Evolutionary conservation across 352 stramenopile genomes (phyloP).

Genomic region (Pythium brachiatum): DNA sequence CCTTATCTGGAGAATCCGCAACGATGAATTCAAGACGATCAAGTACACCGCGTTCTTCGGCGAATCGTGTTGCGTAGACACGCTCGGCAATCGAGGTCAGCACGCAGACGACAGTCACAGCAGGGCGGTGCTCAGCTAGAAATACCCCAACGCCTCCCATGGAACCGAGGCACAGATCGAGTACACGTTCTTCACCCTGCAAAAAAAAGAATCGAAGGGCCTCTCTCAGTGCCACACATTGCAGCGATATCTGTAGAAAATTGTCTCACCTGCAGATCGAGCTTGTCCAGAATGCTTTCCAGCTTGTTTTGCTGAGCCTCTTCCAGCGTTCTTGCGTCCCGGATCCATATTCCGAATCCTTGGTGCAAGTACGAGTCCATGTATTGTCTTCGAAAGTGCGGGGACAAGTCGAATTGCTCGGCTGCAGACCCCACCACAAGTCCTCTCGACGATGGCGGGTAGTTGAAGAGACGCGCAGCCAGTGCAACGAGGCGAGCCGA

Average conservation of each 20-base stretch:
- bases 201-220: too few relatives aligned
- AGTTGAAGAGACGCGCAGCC: constrained; percentile 74
- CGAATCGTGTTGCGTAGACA: constrained; percentile 56
- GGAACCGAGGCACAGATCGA: constrained; percentile 82
- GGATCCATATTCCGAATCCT: constrained; percentile 72
- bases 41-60: constrained; percentile 49
- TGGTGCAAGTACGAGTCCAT: constrained; percentile 80
- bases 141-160: constrained; percentile 80
- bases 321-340: constrained; percentile 45
- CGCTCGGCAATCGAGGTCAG: constrained; percentile 58
- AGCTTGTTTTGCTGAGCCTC: constrained; percentile 73
- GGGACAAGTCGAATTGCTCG: constrained; percentile 75
- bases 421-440: constrained; percentile 64
- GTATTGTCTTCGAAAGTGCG: constrained; percentile 63
- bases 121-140: constrained; percentile 49
- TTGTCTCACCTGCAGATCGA: constrained; percentile 48
- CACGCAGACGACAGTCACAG: constrained; percentile 51
- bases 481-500: constrained; percentile 71
- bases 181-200: constrained; percentile 55
- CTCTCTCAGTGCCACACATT: too few relatives aligned
- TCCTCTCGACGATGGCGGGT: constrained; percentile 62
- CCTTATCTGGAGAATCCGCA: constrained; percentile 57
- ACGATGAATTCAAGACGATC: constrained; percentile 75
- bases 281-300: constrained; percentile 52
- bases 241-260: neutral